Percentiles rank a stretch among this genome's conserved stretches.
These are phyloP conservation scores for Camellia oleifera DNA, from an alignment of 179 eudicot species.

Conservation along the genomic window DNA sequence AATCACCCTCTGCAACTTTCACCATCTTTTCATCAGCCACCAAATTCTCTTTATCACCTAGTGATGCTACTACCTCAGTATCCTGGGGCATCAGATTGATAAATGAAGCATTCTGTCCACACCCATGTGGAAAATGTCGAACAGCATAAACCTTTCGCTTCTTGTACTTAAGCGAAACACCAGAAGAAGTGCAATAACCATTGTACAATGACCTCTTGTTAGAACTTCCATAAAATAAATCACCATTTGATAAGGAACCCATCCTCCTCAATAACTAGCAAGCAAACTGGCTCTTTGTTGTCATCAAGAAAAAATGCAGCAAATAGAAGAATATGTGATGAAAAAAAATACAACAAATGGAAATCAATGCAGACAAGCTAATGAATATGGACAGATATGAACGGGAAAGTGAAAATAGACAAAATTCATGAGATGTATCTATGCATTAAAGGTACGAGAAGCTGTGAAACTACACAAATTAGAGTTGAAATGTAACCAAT, in stretches of 20 bases:
- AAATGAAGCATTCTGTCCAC: slow-evolving; percentile 36
- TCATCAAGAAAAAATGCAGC: no score
- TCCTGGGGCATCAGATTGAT: slow-evolving; percentile 13
- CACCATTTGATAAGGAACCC: slow-evolving; percentile 19
- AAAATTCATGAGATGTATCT: background rate
- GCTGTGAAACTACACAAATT: background rate
- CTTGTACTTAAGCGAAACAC: slow-evolving; percentile 45
- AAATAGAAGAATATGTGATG: no score
- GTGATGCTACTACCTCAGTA: slow-evolving; percentile 15
- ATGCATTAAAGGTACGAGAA: no score
- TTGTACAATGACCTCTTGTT: slow-evolving; percentile 19
- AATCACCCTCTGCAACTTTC: slow-evolving; percentile 16
- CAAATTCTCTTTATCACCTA: slow-evolving; percentile 11
- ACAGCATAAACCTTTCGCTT: slow-evolving; percentile 54
- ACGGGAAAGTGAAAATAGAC: background rate
- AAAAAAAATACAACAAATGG: no score
- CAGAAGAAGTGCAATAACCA: slow-evolving; percentile 16
- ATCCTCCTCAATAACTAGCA: slow-evolving; percentile 17
- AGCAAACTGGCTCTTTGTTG: background rate
- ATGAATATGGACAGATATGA: background rate
- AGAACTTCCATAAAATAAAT: slow-evolving; percentile 9
- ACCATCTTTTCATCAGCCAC: slow-evolving; percentile 8
- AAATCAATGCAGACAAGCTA: background rate
- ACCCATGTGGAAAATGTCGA: slow-evolving; percentile 63
- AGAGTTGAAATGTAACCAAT: no score